Evolutionary conservation across 108 stramenopile species (phyloP).

Genomic region (Cyclostephanos invisitatus): DNA sequence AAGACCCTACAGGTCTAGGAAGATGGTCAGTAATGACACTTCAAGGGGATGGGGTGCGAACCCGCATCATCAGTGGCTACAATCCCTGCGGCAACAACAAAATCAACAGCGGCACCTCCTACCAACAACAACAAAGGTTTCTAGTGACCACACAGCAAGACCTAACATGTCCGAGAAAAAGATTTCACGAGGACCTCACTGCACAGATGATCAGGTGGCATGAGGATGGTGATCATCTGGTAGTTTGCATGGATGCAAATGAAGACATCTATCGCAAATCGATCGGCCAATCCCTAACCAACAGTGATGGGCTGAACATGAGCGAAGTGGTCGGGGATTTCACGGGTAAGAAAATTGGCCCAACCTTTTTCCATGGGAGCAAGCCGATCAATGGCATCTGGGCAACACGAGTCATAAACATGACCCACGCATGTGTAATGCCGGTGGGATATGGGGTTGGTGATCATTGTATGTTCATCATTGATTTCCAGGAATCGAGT

Average conservation of each 20-base stretch:
- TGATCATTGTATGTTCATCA: no score
- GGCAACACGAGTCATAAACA: neutral
- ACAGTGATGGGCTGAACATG: no score
- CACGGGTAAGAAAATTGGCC: neutral
- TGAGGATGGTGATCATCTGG: no score
- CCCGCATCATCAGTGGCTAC: neutral
- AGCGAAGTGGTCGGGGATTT: no score
- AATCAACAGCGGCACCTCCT: neutral
- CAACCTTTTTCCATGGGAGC: slow-evolving; percentile 4
- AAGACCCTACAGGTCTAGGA: slow-evolving; percentile 5
- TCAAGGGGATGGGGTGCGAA: neutral
- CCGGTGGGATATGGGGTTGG: slow-evolving; percentile 14
- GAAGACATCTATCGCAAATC: no score
- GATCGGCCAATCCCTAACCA: neutral
- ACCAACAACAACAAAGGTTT: neutral
- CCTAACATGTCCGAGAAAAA: neutral
- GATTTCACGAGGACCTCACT: no score
- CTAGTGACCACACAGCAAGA: neutral
- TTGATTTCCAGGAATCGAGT: neutral
- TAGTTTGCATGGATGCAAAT: no score
- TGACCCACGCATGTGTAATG: slow-evolving; percentile 5
- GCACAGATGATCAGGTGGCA: no score
- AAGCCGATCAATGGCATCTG: slow-evolving; percentile 11
- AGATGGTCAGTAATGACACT: slow-evolving; percentile 13
- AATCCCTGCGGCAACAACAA: neutral